Evolutionary conservation across 192 early-diverging fungal species (phyloP).

Genomic region (Jimgerdemannia flammicorona): DNA sequence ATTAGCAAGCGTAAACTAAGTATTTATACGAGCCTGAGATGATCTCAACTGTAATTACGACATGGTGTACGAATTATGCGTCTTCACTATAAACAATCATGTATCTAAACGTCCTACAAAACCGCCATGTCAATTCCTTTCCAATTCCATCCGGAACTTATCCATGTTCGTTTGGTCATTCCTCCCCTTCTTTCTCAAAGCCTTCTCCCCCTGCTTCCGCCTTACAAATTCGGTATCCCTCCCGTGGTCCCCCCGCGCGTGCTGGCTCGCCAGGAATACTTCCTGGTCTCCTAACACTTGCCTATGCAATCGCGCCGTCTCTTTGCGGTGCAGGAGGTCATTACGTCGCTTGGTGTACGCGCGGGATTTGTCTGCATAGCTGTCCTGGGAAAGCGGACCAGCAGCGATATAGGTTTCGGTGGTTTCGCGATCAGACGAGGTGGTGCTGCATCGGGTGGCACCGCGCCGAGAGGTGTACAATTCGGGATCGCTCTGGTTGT

Average conservation of each 20-base stretch:
- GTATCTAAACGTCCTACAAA: not conserved
- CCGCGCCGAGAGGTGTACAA: not conserved
- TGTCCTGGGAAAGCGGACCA: not conserved
- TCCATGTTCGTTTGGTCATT: not conserved
- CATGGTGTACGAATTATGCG: no score
- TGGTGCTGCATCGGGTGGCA: not conserved
- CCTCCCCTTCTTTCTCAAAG: not conserved
- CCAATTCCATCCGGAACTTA: not conserved
- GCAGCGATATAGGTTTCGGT: not conserved
- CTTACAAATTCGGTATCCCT: not conserved
- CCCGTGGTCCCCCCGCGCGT: not conserved
- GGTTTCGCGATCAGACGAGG: no score
- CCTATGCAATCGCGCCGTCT: not conserved
- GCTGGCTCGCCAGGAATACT: not conserved
- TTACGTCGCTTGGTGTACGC: not conserved
- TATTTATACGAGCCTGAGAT: no score
- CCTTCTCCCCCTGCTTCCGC: not conserved
- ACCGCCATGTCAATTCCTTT: not conserved
- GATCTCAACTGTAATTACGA: no score
- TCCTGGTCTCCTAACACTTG: not conserved
- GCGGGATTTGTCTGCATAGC: not conserved
- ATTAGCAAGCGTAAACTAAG: no score
- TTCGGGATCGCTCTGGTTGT: not conserved
- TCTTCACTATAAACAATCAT: no score
- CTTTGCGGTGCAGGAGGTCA: not conserved